Percentiles rank a stretch among this genome's conserved stretches.
These are phyloP conservation scores for Gossypium schwendimanii DNA, from an alignment of 441 rosid species.

Conservation along the genomic window DNA sequence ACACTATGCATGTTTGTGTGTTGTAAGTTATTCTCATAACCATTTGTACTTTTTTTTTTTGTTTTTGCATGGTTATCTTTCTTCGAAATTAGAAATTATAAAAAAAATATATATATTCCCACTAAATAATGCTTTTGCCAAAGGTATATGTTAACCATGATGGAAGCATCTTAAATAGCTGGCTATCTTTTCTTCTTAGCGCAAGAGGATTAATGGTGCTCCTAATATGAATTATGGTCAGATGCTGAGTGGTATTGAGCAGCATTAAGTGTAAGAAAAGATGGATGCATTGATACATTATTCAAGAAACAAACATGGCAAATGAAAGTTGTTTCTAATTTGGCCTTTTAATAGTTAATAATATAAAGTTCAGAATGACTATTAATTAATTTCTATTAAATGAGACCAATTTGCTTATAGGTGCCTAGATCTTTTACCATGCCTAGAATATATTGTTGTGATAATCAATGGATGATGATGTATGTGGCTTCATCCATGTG, in stretches of 20 bases:
- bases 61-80: not conserved
- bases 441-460: not conserved
- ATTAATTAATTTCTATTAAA: not conserved
- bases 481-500: not conserved
- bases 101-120: not conserved
- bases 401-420: conserved; percentile 17
- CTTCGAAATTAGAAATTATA: conserved; percentile 12
- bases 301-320: not conserved
- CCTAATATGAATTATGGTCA: not conserved
- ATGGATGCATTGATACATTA: not conserved
- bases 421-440: conserved; percentile 37
- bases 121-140: conserved; percentile 9
- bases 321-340: not conserved
- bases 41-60: not conserved
- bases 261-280: conserved; percentile 53
- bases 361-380: not conserved
- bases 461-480: not conserved
- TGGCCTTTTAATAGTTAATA: not conserved
- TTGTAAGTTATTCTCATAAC: conserved; percentile 9
- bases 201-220: not conserved
- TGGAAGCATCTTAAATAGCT: not conserved
- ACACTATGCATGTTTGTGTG: conserved; percentile 43
- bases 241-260: not conserved
- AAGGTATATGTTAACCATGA: not conserved
- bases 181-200: not conserved